Conservation (phyloP, 2,329 filamentous ascomycete species). For the Mariannaea sp. region DNA sequence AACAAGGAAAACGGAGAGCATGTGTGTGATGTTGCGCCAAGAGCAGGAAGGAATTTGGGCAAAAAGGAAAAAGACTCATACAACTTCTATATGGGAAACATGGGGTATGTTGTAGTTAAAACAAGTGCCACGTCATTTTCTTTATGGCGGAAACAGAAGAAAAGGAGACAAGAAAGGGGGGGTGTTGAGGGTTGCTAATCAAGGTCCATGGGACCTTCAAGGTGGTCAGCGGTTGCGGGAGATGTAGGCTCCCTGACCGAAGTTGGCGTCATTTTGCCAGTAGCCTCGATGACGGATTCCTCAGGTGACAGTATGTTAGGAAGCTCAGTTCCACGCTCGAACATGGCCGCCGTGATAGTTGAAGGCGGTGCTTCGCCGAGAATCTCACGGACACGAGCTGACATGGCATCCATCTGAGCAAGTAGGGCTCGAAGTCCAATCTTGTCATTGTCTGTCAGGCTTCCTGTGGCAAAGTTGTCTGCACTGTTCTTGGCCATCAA, state of each 20-base stretch:
- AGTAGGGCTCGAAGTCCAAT: conserved; percentile 55
- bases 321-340: conserved; percentile 34
- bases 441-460: conserved; percentile 50
- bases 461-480: conserved; percentile 46
- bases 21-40: conserved; percentile 6
- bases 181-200: too few relatives aligned
- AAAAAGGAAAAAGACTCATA: too few relatives aligned
- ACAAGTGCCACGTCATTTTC: conserved; percentile 27
- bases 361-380: conserved; percentile 43
- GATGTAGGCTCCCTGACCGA: conserved; percentile 47
- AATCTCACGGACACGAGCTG: conserved; percentile 47
- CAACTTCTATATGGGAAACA: conserved; percentile 25
- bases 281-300: conserved; percentile 37
- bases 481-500: conserved; percentile 56
- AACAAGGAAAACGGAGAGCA: conserved; percentile 1
- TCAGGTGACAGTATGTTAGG: conserved; percentile 35
- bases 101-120: conserved; percentile 25
- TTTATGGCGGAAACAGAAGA: background rate
- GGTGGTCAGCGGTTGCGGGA: conserved; percentile 47
- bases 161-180: conserved; percentile 1
- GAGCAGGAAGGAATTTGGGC: too few relatives aligned
- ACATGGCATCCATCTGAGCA: conserved; percentile 52
- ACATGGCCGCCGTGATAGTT: conserved; percentile 23
- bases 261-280: conserved; percentile 40
- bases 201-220: conserved; percentile 47